These are phyloP conservation scores for Stachybotrys elegans DNA, from an alignment of 2,329 filamentous ascomycete genomes.

Conservation along the genomic window DNA sequence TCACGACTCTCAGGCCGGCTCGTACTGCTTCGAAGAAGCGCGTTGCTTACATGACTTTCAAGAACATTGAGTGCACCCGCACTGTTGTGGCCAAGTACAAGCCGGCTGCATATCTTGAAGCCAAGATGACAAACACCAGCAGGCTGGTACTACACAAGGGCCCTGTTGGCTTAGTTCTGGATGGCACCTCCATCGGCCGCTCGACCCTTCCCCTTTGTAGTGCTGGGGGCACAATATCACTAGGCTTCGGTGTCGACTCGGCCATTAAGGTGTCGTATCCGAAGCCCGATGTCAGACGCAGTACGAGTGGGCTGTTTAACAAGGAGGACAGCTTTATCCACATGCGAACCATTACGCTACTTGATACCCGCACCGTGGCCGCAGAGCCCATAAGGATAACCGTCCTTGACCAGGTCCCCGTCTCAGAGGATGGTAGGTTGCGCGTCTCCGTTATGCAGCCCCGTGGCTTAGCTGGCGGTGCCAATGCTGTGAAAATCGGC, in stretches of 20 bases:
- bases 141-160: constrained; percentile 48
- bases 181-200: constrained; percentile 53
- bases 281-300: constrained; percentile 45
- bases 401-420: constrained; percentile 52
- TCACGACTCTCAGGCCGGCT: constrained; percentile 46
- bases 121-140: constrained; percentile 45
- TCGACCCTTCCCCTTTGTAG: constrained; percentile 47
- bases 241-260: constrained; percentile 53
- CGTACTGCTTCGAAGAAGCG: constrained; percentile 46
- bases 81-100: constrained; percentile 53
- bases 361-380: constrained; percentile 37
- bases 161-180: constrained; percentile 48
- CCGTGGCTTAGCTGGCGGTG: constrained; percentile 34
- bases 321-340: constrained; percentile 46
- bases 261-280: constrained; percentile 47
- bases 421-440: constrained; percentile 52
- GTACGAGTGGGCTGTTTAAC: constrained; percentile 42
- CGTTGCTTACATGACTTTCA: constrained; percentile 45
- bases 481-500: constrained; percentile 29
- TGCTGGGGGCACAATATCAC: constrained; percentile 42
- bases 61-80: constrained; percentile 43
- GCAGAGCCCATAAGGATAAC: constrained; percentile 36
- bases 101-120: constrained; percentile 50
- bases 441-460: constrained; percentile 43
- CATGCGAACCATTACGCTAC: constrained; percentile 38